Evolutionary conservation across 2,329 filamentous ascomycete species (phyloP).

Genomic region (Neoascochyta sp.): DNA sequence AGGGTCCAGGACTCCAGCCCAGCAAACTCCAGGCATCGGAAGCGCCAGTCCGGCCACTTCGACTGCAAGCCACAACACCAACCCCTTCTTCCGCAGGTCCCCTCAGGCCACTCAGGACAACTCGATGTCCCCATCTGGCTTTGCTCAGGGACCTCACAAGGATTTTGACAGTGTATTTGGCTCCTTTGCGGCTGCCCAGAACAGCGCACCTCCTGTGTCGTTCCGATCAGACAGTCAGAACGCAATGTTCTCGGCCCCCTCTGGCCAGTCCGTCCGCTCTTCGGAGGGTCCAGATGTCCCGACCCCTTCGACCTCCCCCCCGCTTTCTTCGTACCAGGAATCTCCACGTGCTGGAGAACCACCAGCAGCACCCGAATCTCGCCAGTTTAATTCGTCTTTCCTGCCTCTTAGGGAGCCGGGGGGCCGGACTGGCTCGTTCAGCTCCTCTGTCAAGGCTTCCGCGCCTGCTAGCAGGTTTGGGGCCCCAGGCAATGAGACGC

Average conservation of each 20-base stretch:
- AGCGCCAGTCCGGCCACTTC: conserved; percentile 65
- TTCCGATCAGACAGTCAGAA: conserved; percentile 55
- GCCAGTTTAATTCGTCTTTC: conserved; percentile 74
- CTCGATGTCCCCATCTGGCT: conserved; percentile 50
- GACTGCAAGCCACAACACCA: conserved; percentile 69
- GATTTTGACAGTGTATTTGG: conserved; percentile 84
- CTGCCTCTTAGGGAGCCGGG: conserved; percentile 62
- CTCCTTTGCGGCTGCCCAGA: conserved; percentile 50
- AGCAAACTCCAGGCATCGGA: conserved; percentile 47
- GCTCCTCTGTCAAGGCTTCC: conserved; percentile 74
- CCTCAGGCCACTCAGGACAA: conserved; percentile 49
- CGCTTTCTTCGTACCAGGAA: conserved; percentile 52
- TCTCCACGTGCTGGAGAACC: conserved; percentile 56
- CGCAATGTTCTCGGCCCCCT: conserved; percentile 40
- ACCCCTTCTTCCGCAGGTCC: conserved; percentile 82
- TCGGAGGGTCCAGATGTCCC: conserved; percentile 50
- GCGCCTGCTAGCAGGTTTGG: conserved; percentile 66
- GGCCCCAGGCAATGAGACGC: conserved; percentile 47
- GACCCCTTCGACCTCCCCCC: conserved; percentile 62
- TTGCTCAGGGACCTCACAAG: conserved; percentile 41
- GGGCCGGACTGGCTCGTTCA: conserved; percentile 61
- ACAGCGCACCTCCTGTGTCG: conserved; percentile 53
- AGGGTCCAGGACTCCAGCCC: conserved; percentile 28
- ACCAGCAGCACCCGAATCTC: conserved; percentile 66
- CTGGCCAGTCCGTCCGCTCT: conserved; percentile 44